A percentile compares a stretch with the other conserved stretches of the same genome.
These are phyloP conservation scores for Salix arbutifolia DNA, from an alignment of 345 rosid species.

Conservation along the genomic window DNA sequence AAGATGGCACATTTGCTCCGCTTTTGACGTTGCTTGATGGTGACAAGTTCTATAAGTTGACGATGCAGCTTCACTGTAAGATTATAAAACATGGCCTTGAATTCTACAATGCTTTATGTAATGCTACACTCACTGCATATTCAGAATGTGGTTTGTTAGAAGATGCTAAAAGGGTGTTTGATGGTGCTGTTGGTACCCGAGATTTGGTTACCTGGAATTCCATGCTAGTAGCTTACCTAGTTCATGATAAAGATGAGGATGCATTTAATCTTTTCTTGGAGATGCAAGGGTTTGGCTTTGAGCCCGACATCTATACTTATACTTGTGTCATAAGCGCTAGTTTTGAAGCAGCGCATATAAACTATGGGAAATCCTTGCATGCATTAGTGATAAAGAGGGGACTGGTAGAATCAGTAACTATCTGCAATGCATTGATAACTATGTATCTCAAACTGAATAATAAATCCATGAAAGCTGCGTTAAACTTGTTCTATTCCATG, in stretches of 20 bases:
- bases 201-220: slow-evolving; percentile 78
- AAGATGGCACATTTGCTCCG: slow-evolving; percentile 75
- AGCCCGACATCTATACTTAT: slow-evolving; percentile 60
- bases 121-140: slow-evolving; percentile 58
- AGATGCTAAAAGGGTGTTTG: slow-evolving; percentile 55
- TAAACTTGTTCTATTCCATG: slow-evolving; percentile 48
- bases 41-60: slow-evolving; percentile 27
- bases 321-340: slow-evolving; percentile 61
- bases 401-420: slow-evolving; percentile 46
- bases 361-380: slow-evolving; percentile 52
- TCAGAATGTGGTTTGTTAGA: slow-evolving; percentile 55
- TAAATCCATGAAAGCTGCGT: slow-evolving; percentile 47
- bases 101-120: slow-evolving; percentile 44
- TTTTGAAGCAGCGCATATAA: slow-evolving; percentile 31
- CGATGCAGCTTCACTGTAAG: slow-evolving; percentile 57
- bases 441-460: slow-evolving; percentile 54
- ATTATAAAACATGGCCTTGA: slow-evolving; percentile 47
- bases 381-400: slow-evolving; percentile 63
- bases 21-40: slow-evolving; percentile 64
- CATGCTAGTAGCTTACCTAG: slow-evolving; percentile 57
- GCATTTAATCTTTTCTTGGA: slow-evolving; percentile 48
- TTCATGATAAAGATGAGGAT: slow-evolving; percentile 42
- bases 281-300: slow-evolving; percentile 43
- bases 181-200: slow-evolving; percentile 31
- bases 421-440: slow-evolving; percentile 55